Evolutionary conservation across 352 stramenopile genomes (phyloP).

Genomic region (Globisporangium mamillatum): DNA sequence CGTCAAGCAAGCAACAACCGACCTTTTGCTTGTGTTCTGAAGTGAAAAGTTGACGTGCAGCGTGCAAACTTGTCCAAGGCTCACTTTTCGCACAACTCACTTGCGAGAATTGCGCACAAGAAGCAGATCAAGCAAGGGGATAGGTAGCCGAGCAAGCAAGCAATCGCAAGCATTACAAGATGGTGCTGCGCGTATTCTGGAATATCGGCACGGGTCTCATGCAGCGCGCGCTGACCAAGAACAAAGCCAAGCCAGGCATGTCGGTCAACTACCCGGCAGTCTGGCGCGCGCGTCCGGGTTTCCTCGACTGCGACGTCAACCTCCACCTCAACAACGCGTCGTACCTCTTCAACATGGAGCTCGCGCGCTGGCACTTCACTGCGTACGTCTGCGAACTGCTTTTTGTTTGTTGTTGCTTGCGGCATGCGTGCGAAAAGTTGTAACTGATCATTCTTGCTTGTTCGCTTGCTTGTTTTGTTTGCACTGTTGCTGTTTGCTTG

Average conservation of each 20-base stretch:
- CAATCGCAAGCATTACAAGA: conserved; percentile 16
- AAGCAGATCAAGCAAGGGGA: neutral
- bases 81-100: neutral
- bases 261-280: conserved; percentile 63
- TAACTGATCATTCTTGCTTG: neutral
- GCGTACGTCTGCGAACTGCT: conserved; percentile 34
- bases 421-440: neutral
- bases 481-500: neutral
- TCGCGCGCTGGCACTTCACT: conserved; percentile 80
- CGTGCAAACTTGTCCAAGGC: neutral
- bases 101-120: neutral
- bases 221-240: conserved; percentile 56
- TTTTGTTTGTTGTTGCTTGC: conserved; percentile 1
- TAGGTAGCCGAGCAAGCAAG: neutral
- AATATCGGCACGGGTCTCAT: conserved; percentile 53
- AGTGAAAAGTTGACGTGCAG: conserved; percentile 4
- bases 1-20: neutral
- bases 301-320: conserved; percentile 84
- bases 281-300: conserved; percentile 57
- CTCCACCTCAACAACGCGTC: conserved; percentile 86
- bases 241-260: conserved; percentile 43
- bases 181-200: conserved; percentile 74
- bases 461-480: neutral
- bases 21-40: neutral
- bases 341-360: conserved; percentile 83